Conservation (phyloP, 1,284 basidiomycete species). For the Austroboletus novae-zelandiae region DNA sequence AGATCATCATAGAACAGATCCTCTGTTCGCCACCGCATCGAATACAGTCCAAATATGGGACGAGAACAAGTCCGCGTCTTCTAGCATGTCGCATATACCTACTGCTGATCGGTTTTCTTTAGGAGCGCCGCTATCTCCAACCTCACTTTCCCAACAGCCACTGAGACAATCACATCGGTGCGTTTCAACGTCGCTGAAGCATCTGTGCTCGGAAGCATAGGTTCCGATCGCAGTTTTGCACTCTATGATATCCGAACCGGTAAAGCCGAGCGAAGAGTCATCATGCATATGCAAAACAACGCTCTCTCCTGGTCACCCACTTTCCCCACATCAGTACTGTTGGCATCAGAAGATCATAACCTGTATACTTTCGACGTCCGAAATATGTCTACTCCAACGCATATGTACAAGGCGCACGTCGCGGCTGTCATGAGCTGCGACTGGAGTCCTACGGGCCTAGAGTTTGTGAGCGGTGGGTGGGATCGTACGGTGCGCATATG, state of each 20-base stretch:
- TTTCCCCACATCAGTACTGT: conserved; percentile 86
- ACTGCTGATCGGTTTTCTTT: conserved; percentile 6
- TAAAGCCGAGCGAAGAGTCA: conserved; percentile 86
- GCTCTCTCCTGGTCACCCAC: conserved; percentile 94
- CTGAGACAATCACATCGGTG: conserved; percentile 85
- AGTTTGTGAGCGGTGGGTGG: conserved; percentile 96
- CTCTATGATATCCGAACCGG: conserved; percentile 96
- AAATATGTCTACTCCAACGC: conserved; percentile 78
- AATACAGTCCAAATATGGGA: conserved; percentile 97
- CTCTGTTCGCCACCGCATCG: conserved; percentile 92
- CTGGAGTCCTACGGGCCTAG: conserved; percentile 94
- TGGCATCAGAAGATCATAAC: conserved; percentile 98
- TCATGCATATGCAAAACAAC: conserved; percentile 93
- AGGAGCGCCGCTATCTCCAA: conserved; percentile 78
- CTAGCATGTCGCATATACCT: not conserved
- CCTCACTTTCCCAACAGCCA: conserved; percentile 78
- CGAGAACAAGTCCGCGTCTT: conserved; percentile 69
- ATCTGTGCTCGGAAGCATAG: conserved; percentile 90
- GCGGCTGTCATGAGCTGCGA: conserved; percentile 93
- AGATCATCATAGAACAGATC: conserved; percentile 88
- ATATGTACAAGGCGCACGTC: conserved; percentile 98
- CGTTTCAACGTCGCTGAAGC: conserved; percentile 94
- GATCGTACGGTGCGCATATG: conserved; percentile 94
- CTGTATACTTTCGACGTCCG: conserved; percentile 98
- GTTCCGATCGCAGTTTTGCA: conserved; percentile 93